Conservation (phyloP, 176 grass and related monocot species). For the Avena atlantica region DNA sequence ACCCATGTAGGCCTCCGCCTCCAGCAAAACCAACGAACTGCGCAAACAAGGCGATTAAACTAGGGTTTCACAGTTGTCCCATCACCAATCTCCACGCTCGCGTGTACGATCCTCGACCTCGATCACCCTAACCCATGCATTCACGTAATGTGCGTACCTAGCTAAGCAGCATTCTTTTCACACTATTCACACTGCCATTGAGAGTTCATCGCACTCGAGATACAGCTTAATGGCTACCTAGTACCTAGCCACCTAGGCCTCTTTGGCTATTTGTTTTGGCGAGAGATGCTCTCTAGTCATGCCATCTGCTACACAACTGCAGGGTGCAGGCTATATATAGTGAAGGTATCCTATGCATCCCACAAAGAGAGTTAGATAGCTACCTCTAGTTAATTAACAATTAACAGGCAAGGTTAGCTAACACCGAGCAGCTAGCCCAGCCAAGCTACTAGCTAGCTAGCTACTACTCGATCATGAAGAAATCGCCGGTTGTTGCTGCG, state of each 20-base stretch:
- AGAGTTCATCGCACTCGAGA: not conserved
- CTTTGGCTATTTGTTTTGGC: not conserved
- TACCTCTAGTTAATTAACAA: not conserved
- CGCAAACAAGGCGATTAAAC: conserved; percentile 15
- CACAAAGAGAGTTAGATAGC: not conserved
- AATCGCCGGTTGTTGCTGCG: not conserved
- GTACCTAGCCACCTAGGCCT: too few species aligned
- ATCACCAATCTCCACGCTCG: conserved; percentile 19
- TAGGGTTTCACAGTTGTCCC: not conserved
- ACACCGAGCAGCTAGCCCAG: not conserved
- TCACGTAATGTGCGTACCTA: too few species aligned
- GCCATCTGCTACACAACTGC: not conserved
- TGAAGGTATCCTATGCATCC: not conserved
- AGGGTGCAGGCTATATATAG: conserved; percentile 25
- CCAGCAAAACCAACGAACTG: conserved; percentile 10
- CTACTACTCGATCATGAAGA: conserved; percentile 28
- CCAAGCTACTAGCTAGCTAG: not conserved
- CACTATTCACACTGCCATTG: too few species aligned
- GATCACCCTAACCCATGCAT: conserved; percentile 21
- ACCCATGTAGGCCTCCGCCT: not conserved
- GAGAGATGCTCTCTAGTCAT: not conserved
- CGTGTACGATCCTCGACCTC: conserved; percentile 11
- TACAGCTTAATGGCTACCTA: not conserved
- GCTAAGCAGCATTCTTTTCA: too few species aligned
- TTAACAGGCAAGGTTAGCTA: not conserved